phyloP scores from a whole-genome alignment of 2,329 filamentous ascomycete species.

The Diaporthe nobilis region DNA sequence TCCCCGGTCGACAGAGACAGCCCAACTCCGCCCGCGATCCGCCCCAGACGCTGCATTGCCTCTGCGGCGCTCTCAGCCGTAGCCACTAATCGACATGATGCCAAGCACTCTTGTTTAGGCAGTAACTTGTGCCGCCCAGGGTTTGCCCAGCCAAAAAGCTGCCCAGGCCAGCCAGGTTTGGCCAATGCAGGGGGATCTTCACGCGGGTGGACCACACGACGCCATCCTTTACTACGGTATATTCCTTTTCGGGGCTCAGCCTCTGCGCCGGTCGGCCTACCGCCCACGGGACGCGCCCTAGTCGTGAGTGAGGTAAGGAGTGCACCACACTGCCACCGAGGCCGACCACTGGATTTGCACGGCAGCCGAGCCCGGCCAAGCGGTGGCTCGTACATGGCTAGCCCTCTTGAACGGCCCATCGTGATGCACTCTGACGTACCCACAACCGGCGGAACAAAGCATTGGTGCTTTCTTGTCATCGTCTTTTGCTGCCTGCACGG shows the following conservation, averaged over 20 bases:
- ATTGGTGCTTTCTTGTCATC: not conserved
- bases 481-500: constrained; percentile 8
- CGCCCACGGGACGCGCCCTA: not conserved
- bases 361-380: constrained; percentile 21
- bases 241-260: not conserved
- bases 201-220: not conserved
- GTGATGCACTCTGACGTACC: constrained; percentile 4
- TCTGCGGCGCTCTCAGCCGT: not conserved
- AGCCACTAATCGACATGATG: not conserved
- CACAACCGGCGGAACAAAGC: not conserved
- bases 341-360: not conserved
- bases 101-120: constrained; percentile 22
- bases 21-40: constrained; percentile 5
- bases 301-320: too few relatives aligned
- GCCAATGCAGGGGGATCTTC: not conserved
- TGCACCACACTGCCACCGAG: not conserved
- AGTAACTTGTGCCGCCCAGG: not conserved
- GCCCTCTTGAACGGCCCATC: not conserved
- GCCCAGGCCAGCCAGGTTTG: not conserved
- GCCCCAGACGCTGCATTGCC: not conserved
- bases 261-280: not conserved
- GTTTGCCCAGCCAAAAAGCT: not conserved
- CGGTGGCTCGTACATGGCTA: constrained; percentile 6
- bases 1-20: not conserved
- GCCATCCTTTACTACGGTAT: not conserved